Evolutionary conservation across 129 eudicot species (phyloP).

Genomic region (Scalesia atractyloides): DNA sequence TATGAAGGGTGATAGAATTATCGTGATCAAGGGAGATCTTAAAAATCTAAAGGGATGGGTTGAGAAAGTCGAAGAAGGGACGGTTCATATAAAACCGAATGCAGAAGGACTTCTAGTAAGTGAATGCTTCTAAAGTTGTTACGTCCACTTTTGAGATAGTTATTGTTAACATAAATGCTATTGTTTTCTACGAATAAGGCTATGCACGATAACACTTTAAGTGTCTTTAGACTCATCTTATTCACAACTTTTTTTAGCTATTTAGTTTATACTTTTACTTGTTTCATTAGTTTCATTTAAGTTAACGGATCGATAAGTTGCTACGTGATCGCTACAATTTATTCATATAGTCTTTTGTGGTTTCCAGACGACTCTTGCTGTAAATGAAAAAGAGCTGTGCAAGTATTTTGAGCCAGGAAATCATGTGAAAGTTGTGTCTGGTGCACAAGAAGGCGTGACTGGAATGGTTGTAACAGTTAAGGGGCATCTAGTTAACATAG

Average conservation of each 20-base stretch:
- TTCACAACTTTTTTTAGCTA: neutral
- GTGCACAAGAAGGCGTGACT: conserved; percentile 88
- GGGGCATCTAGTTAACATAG: conserved; percentile 79
- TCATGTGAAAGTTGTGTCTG: conserved; percentile 95
- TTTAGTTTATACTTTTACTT: neutral
- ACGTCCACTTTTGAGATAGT: neutral
- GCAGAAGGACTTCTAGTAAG: conserved; percentile 75
- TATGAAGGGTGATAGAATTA: conserved; percentile 90
- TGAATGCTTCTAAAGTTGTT: neutral
- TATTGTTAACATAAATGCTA: neutral
- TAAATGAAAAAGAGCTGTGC: conserved; percentile 86
- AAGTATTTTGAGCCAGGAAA: conserved; percentile 95
- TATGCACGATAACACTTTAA: neutral
- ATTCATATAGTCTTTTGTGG: conserved; percentile 10
- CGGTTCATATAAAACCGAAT: conserved; percentile 86
- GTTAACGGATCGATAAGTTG: neutral
- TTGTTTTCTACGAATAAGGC: neutral
- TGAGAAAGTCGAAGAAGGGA: conserved; percentile 94
- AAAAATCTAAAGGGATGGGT: conserved; percentile 83
- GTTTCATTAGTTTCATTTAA: neutral
- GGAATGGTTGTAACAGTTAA: conserved; percentile 93
- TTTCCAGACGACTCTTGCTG: conserved; percentile 73
- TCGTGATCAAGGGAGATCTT: conserved; percentile 84
- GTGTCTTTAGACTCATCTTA: neutral
- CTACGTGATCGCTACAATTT: neutral